Base-by-base conservation (phyloP, 2,329 filamentous ascomycete species). In the Alternaria novae-zelandiae region DNA sequence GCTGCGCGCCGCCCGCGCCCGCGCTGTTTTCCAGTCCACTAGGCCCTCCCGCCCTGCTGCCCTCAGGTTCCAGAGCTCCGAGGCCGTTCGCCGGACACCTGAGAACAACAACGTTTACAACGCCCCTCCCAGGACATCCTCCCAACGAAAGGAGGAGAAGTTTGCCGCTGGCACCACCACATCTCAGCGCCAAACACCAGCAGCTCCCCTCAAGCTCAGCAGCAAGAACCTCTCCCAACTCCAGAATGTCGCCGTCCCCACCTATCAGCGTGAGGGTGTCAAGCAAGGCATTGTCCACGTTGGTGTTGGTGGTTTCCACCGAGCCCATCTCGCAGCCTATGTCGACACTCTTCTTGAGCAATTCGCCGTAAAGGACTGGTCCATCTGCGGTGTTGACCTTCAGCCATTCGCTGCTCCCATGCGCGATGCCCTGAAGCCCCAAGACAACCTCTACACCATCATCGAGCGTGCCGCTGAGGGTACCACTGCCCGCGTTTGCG, bases 261-360 rank as follows among this genome's bases (percentile, higher is more conserved):
- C 66, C 13, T 75, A 75, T 59, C 59, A 75, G 25, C 60, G 72
- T 21, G 60, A 69, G 45, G 63, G 63, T 20, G 63, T 74, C 51
- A 75, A 75, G 68, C 72, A 75, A 45, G 72, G 72, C 21, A 75
- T 75, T 17, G 72, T 75, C 44, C 72, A 75, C 51, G 69, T 75
- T 11, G 72, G 72, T 53, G 72, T 75, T 30, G 72, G 72, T 47
- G 72, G 72, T 41, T 75, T 75, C 65, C 72, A 75, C 67, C 60
- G 72, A 28, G 72, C 72, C 23, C 72, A 75, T 60, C 65, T 75
- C 57, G 72, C 72, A 4, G 69, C 67, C 44, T 75, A 75, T 49
- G 71, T 75, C 50, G 72, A 75, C 61, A 69, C 61, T 46, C 65
- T 75, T 9, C 69, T 75, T 15, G 70, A 73, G 51, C 70, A 75